Evolutionary conservation across 345 rosid genomes (phyloP), one percentile per base, ranked within the genome.

Genomic region (Cardamine occulta): DNA sequence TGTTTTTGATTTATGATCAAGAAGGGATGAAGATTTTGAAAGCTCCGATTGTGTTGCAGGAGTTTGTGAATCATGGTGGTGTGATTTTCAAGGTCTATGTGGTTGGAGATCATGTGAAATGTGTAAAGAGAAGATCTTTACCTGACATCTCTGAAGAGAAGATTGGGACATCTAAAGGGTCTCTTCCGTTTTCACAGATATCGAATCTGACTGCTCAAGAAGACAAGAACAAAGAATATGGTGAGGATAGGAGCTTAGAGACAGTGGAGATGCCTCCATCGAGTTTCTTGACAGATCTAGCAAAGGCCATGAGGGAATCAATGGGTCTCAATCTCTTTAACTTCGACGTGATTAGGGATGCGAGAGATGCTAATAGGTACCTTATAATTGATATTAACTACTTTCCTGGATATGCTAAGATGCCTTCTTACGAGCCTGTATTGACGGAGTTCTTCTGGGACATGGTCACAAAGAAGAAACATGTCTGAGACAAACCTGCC

Each of bases 31-130:
- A 79, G 66, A 73, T 73, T 14, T 11, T 84, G 18, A 78, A 62
- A 18, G 35, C 82, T 11, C 88, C 89, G 24, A 63, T 84, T 72
- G 86, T 88, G 29, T 48, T 88, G 73, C 93, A 88, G 75, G 90
- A 84, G 64, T 88, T 88, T 68, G 88, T 88, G 80, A 88, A 88
- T 40, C 91, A 88, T 31, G 89, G 93, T 5, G 89, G 89, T 17
- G 89, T 84, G 32, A 57, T 89, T 21, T 85, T 87, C 48, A 89
- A 87, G 78, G 89, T 85, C 34, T 87, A 87, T 62, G 89, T 87
- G 7, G 88, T 78, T 10, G 93, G 89, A 0, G 80, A 81, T 13
- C 49, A 77, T 18, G 82, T 80, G 3, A 68, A 79, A 71, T 83
- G 87, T 35, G 89, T 84, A 9, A 84, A 79, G 80, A 77, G 91